Evolutionary conservation across 306 rosid genomes (phyloP), one percentile per base, ranked within the genome.

Genomic region (Acmispon strigosus): DNA sequence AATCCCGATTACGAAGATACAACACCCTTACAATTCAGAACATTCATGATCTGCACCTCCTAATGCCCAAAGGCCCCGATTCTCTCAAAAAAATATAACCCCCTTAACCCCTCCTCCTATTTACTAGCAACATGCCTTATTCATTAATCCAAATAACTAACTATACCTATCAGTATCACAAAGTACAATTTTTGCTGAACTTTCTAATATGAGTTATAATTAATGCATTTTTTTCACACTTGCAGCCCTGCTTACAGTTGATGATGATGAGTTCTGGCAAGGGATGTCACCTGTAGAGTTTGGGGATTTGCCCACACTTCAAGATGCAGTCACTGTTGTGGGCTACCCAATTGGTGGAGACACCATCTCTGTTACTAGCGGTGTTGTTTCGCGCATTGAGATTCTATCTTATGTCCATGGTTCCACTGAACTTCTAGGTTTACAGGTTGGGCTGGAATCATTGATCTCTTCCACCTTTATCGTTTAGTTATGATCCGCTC

Each of bases 291-390:
- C 96, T 29, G 92, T 95, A 45, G 90, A 91, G 69, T 95, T 95
- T 66, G 96, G 99, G 56, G 84, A 83, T 15, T 79, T 95, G 81
- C 97, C 97, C 19, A 74, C 96, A 3, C 92, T 95, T 55, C 97
- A 91, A 79, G 99, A 95, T 79, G 96, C 97, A 0, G 96, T 95
- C 43, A 95, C 91, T 74, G 99, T 95, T 18, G 97, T 95, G 65
- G 97, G 99, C 67, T 95, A 95, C 62, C 99, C 99, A 9, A 89
- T 95, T 81, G 99, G 99, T 9, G 96, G 97, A 37, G 96, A 95
- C 82, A 95, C 97, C 41, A 91, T 95, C 80, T 95, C 97, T 34
- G 99, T 95, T 73, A 95, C 99, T 32, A 91, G 97, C 84, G 97
- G 99, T 59, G 99, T 89, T 69, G 96, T 95, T 8, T 95, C 99